Base-by-base conservation (phyloP, 2,329 filamentous ascomycete genomes). In the Colletotrichum aenigma region DNA sequence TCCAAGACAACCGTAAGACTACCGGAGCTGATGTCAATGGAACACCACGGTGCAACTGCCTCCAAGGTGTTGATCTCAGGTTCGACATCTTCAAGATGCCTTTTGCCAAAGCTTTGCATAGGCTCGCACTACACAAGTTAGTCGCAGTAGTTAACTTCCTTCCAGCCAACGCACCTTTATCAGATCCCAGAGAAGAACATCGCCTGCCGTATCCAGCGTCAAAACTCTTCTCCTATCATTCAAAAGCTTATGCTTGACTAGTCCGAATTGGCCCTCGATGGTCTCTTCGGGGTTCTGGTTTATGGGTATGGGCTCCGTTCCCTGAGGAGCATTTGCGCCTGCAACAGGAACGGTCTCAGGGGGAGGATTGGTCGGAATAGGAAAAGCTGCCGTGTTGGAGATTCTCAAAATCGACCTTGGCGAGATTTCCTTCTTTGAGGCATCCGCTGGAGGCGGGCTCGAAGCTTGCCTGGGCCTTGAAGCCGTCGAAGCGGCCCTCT, bases 41-140 rank as follows among this genome's bases (percentile, higher is more conserved):
- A 95, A 82, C 97, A 99, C 97, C 97, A 99, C 70, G 98, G 96
- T 6, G 96, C 94, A 52, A 98, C 95, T 36, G 93, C 96, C 82
- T 98, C 96, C 16, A 91, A 90, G 0, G 95, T 98, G 81, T 98
- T 98, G 71, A 98, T 91, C 81, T 96, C 91, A 1, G 93, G 92
- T 75, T 96, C 94, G 10, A 99, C 95, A 82, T 98, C 96, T 81
- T 98, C 96, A 4, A 99, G 89, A 84, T 98, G 95, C 60, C 94
- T 92, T 86, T 98, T 98, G 58, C 97, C 97, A 84, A 97, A 99
- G n/a, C 94, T 95, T 83, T 95, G 91, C 70, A 98, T 93, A 0
- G 95, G 95, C 81, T 94, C 90, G 82, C 97, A 98, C 93, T 97
- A 78, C 28, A 43, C 12, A 24, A 32, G 74, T 80, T 64, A 83